Percentiles rank a stretch among this genome's conserved stretches.
Conservation (phyloP, 352 stramenopile species). For the Plasmopara muralis region DNA sequence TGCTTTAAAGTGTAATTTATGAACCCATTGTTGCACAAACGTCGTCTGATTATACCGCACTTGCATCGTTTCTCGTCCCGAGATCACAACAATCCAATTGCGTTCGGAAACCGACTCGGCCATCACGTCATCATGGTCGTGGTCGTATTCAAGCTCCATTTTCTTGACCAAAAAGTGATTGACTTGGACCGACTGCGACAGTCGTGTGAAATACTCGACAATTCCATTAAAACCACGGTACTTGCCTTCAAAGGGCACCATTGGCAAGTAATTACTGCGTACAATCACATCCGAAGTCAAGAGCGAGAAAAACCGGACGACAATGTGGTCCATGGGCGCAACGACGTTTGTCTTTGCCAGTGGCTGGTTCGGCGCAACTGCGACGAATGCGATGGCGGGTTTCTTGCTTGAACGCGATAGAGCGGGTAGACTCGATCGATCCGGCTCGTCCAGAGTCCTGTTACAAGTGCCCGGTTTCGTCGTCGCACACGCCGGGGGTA, state of each 20-base stretch:
- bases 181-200: constrained; percentile 61
- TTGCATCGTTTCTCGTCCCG: constrained; percentile 76
- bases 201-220: constrained; percentile 68
- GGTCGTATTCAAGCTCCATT: constrained; percentile 40
- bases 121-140: constrained; percentile 7
- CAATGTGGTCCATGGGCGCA: constrained; percentile 49
- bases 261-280: constrained; percentile 83
- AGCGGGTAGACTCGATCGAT: too few relatives aligned
- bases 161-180: constrained; percentile 74
- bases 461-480: background rate
- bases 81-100: constrained; percentile 58
- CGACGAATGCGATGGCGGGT: constrained; percentile 32
- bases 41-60: constrained; percentile 75
- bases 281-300: constrained; percentile 71
- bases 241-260: constrained; percentile 84
- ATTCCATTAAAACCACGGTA: constrained; percentile 71
- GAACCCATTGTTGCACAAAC: constrained; percentile 83
- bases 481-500: constrained; percentile 8
- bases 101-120: too few relatives aligned
- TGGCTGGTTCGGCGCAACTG: constrained; percentile 46
- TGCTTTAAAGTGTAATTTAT: constrained; percentile 81
- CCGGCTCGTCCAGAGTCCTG: too few relatives aligned
- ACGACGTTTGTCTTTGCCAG: constrained; percentile 39
- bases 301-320: constrained; percentile 74
- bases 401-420: constrained; percentile 27